phyloP scores from a whole-genome alignment of 2,329 filamentous ascomycete genomes.

The Sporothrix globosa region DNA sequence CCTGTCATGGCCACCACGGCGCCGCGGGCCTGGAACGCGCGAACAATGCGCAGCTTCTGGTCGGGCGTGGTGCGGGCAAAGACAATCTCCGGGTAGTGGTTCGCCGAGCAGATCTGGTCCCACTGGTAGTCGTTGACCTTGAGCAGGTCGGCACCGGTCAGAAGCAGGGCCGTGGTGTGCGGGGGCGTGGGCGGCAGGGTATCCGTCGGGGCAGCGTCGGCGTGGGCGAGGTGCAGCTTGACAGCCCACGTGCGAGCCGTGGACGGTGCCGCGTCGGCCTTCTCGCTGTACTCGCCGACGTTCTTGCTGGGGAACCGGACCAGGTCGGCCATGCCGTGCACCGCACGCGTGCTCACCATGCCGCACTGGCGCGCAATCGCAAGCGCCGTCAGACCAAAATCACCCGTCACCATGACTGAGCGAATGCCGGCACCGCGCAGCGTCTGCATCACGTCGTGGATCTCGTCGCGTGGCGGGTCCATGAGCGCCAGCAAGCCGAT shows the following conservation, averaged over 20 bases:
- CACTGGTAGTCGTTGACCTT: conserved; percentile 69
- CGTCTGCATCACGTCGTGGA: conserved; percentile 66
- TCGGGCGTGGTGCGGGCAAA: conserved; percentile 77
- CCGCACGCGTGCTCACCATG: conserved; percentile 59
- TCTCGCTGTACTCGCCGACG: neutral
- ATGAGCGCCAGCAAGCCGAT: conserved; percentile 77
- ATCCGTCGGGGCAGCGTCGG: neutral
- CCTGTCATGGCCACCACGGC: conserved; percentile 76
- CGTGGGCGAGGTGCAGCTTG: neutral
- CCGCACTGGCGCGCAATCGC: conserved; percentile 74
- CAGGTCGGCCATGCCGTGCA: neutral
- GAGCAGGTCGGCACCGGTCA: conserved; percentile 68
- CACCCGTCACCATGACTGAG: conserved; percentile 80
- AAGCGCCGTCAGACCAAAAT: conserved; percentile 73
- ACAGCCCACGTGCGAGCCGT: neutral
- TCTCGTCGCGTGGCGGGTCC: conserved; percentile 75
- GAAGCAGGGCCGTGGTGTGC: conserved; percentile 41
- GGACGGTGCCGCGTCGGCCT: neutral
- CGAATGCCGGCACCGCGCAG: conserved; percentile 70
- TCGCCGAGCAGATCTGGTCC: conserved; percentile 56
- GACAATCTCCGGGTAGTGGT: conserved; percentile 68
- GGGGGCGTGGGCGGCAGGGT: neutral
- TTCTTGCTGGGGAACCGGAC: neutral
- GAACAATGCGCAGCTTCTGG: conserved; percentile 77
- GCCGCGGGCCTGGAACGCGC: conserved; percentile 66